Percentiles rank a stretch among this genome's conserved stretches.
Conservation (phyloP, 345 rosid genomes). For the Rhodamnia argentea region DNA sequence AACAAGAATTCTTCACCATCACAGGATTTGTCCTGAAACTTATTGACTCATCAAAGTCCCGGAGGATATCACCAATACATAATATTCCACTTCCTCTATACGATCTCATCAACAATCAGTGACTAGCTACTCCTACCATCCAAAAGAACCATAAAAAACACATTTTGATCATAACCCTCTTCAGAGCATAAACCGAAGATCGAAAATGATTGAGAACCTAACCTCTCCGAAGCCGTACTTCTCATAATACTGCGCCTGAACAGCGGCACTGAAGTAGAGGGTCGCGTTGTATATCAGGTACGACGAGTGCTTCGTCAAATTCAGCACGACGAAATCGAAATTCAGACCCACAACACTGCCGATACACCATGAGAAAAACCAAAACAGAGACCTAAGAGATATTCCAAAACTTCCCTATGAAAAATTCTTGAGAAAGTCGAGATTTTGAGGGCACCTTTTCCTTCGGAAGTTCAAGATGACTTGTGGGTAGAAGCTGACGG, state of each 20-base stretch:
- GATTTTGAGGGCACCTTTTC: constrained; percentile 26
- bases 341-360: constrained; percentile 84
- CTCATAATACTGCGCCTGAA: constrained; percentile 68
- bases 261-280: constrained; percentile 74
- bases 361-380: neutral
- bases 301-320: constrained; percentile 91
- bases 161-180: neutral
- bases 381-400: neutral
- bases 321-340: constrained; percentile 80
- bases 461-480: constrained; percentile 70
- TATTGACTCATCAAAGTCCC: neutral
- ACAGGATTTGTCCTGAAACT: neutral
- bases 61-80: neutral
- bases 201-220: neutral
- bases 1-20: neutral
- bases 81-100: neutral
- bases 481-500: constrained; percentile 85
- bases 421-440: neutral
- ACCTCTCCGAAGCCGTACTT: constrained; percentile 58
- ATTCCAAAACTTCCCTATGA: neutral
- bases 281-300: constrained; percentile 79
- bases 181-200: neutral
- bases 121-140: neutral
- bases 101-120: neutral
- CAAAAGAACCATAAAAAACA: neutral